Base-by-base conservation (phyloP, 768 basidiomycete genomes). In the Termitomyces sp. region DNA sequence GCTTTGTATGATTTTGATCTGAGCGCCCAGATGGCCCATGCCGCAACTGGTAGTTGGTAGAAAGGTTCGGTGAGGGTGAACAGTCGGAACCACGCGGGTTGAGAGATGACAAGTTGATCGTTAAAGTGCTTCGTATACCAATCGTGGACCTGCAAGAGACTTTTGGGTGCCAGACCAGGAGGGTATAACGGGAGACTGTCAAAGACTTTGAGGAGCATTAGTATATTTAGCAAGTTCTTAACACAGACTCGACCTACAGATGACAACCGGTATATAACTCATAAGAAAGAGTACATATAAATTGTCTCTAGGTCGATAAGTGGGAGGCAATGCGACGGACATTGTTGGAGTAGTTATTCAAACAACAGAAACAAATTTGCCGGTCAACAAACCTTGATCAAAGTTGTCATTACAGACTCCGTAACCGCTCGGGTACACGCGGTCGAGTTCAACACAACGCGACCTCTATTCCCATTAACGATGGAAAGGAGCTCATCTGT, bases 61-160 rank as follows among this genome's bases (percentile, higher is more conserved):
- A 67, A 22, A 26, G 57, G 44, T 34, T 67, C 66, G 49, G 54
- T 53, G 29, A 65, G 61, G 47, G 60, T 58, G 42, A 67, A 67
- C 8, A 64, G 52, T 47, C 59, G 66, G 39, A 67, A 67, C 66
- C 66, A 67, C 22, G 60, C 49, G 36, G 66, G 64, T 42, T 63
- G 60, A 16, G 57, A 44, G 26, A 65, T 62, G 24, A 65, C 59
- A 13, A 67, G 66, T 36, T 67, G 66, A 39, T 67, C 66, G 28
- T 67, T 67, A 26, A 63, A 67, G 18, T 60, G 48, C 2, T 24
- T 28, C 51, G 60, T 54, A 50, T 67, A 67, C 55, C 55, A 64
- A 6, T 65, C 37, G 36, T 65, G 62, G 13, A 63, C 49, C n/a
- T 64, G 56, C 12, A 67, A 47, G 12, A 67, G 58, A 18, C 37